These are phyloP conservation scores for Abrus precatorius DNA, from an alignment of 306 rosid genomes.

Conservation along the genomic window DNA sequence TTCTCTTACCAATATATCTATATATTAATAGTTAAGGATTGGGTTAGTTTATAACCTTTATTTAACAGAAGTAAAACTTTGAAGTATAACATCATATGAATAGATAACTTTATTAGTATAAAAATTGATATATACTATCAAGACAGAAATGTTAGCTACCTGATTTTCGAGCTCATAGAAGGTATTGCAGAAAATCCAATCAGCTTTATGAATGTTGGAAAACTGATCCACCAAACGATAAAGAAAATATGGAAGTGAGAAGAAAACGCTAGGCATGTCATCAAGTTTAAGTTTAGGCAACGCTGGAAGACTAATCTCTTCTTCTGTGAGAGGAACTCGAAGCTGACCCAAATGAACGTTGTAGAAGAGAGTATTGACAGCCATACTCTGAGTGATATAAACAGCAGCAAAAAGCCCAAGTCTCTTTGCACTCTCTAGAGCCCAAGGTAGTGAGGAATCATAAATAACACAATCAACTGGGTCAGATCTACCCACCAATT, in stretches of 20 bases:
- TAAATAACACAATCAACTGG: slow-evolving; percentile 53
- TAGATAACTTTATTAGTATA: no score
- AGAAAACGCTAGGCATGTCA: slow-evolving; percentile 58
- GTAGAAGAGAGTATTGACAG: slow-evolving; percentile 47
- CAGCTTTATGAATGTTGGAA: slow-evolving; percentile 52
- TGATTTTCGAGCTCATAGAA: slow-evolving; percentile 49
- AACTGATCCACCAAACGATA: slow-evolving; percentile 44
- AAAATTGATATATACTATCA: no score
- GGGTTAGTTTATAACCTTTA: no score
- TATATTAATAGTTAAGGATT: not conserved
- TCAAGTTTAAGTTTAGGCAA: slow-evolving; percentile 37
- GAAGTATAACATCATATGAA: no score
- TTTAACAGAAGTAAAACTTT: no score
- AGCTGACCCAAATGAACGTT: slow-evolving; percentile 42
- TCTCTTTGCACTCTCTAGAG: slow-evolving; percentile 51
- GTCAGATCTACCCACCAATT: not conserved
- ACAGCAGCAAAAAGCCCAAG: slow-evolving; percentile 45
- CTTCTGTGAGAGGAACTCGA: slow-evolving; percentile 22
- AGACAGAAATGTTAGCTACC: slow-evolving; percentile 13
- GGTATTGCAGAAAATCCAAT: slow-evolving; percentile 55
- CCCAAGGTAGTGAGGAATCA: slow-evolving; percentile 55
- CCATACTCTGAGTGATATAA: slow-evolving; percentile 52
- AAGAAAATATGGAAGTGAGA: slow-evolving; percentile 1
- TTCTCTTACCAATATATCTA: no score
- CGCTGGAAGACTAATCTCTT: slow-evolving; percentile 38